Evolutionary conservation across 345 rosid genomes (phyloP), one percentile per base, ranked within the genome.

Genomic region (Brassica incana): DNA sequence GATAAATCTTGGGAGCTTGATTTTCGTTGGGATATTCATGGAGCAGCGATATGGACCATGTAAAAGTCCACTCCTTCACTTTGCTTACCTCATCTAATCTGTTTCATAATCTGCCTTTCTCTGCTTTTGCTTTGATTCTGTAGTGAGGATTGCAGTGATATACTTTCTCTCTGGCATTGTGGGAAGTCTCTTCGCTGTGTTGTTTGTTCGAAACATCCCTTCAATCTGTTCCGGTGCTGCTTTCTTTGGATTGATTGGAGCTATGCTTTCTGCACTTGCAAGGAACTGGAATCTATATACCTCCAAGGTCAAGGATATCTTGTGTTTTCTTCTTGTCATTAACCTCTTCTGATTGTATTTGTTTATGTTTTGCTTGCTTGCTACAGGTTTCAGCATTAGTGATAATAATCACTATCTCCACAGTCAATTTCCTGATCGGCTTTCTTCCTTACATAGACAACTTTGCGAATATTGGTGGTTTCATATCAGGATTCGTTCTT

Each of bases 11-110:
- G 69, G 86, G 69, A 80, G 94, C 77, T 77, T 87, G 74, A 58
- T 86, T 69, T 81, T 89, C 78, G 80, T 91, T 8, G 98, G 99
- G 78, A 89, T 95, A 77, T 88, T 86, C 79, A 85, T 92, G 82
- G 98, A 95, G 82, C 89, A 89, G 80, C 91, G 86, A 54, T 92
- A 89, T 80, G 97, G 98, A 75, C 88, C 92, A 69, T 75, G 98
- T 91, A 60, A 86, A 80, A 61, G 5, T 23, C 29, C 2, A 38
- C 69, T 56, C 11, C 33, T 54, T 67, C 36, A 14, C 40, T 18
- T 67, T 58, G 61, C 14, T 62, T 18, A 32, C 59, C 30, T 32
- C 9, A 20, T 45, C 43, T 61, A 63, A 15, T 11, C 61, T 32
- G 33, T 27, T 50, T 75, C 11, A 12, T 45, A 14, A 50, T 50